phyloP scores from a whole-genome alignment of 169 alveolate genomes.

The Eimeria sp. region DNA sequence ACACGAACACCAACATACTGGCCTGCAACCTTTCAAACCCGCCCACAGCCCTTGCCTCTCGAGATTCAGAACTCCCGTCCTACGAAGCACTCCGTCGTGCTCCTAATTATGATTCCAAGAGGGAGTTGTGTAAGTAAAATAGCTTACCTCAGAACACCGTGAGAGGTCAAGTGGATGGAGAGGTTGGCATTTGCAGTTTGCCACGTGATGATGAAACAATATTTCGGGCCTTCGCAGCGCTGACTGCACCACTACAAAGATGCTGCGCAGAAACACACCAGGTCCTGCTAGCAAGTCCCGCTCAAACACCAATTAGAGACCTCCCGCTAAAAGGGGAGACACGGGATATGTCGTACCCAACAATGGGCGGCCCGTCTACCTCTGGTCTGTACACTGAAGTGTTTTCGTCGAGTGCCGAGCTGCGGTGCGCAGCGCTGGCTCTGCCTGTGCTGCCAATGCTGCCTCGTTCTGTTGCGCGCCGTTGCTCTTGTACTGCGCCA shows the following conservation, averaged over 20 bases:
- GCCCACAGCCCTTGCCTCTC: neutral
- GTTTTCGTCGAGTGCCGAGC: neutral
- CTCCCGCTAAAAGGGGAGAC: neutral
- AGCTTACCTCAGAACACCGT: slow-evolving; percentile 16
- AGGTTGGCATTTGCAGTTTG: slow-evolving; percentile 10
- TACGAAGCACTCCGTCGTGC: neutral
- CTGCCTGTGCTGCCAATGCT: slow-evolving; percentile 17
- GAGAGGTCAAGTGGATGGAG: slow-evolving; percentile 38
- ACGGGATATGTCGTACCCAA: slow-evolving; percentile 22
- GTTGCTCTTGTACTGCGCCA: slow-evolving; percentile 15
- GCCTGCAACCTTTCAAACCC: neutral
- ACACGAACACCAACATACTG: no score
- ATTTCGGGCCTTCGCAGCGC: slow-evolving; percentile 31
- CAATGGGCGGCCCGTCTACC: slow-evolving; percentile 31
- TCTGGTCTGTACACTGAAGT: slow-evolving; percentile 26
- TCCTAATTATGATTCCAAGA: neutral
- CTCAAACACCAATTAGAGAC: neutral
- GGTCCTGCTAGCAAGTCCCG: neutral
- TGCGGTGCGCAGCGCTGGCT: slow-evolving; percentile 6
- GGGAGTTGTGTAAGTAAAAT: no score
- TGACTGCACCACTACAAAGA: slow-evolving; percentile 30
- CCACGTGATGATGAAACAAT: neutral
- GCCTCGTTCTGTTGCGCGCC: neutral
- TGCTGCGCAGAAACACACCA: slow-evolving; percentile 25
- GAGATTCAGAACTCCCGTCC: neutral